Base-by-base conservation (phyloP, 176 grass and related monocot genomes). In the Ampelocalamus luodianensis region DNA sequence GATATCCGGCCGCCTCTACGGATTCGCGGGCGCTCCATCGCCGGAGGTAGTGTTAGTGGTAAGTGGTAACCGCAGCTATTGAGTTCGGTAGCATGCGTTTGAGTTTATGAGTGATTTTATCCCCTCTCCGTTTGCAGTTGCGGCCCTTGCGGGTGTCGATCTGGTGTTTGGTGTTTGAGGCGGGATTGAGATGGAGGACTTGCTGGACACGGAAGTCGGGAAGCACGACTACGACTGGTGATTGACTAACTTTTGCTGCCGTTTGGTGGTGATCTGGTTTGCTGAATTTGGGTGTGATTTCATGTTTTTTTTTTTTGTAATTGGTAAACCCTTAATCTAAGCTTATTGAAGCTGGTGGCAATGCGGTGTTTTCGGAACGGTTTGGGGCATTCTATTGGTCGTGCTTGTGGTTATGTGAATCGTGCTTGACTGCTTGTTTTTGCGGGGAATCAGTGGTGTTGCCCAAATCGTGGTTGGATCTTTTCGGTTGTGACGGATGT, bases 161-260 rank as follows among this genome's bases (percentile, higher is more conserved):
- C 8, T 29, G 27, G 75, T 50, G 18, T 77, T 58, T 15, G 71
- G 38, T 23, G 22, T 15, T 7, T 4, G 44, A 32, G 38, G 59
- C 32, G 61, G 74, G 71, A 42, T 44, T 56, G 69, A 60, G 27
- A 98, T 98, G 93, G 93, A 95, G 82, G 93, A 95, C 81, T 45
- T 98, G 76, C 85, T 98, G 36, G 87, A 92, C 87, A 77, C 86
- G 69, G 96, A 98, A 65, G 89, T 93, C 45, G 96, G 96, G 80
- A 95, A 98, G 93, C 94, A 95, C 88, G 96, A 98, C 85, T 98
- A 95, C 62, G 96, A 98, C 88, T 98, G 96, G 96, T 98, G 75
- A 92, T 46, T 83, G 46, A 14, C 80, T 67, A 14, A 79, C 10
- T 14, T 14, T 62, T 71, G 0, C 54, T 76, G 65, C 6, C 38